Evolutionary conservation across 345 rosid genomes (phyloP).

Genomic region (Gossypium australe): DNA sequence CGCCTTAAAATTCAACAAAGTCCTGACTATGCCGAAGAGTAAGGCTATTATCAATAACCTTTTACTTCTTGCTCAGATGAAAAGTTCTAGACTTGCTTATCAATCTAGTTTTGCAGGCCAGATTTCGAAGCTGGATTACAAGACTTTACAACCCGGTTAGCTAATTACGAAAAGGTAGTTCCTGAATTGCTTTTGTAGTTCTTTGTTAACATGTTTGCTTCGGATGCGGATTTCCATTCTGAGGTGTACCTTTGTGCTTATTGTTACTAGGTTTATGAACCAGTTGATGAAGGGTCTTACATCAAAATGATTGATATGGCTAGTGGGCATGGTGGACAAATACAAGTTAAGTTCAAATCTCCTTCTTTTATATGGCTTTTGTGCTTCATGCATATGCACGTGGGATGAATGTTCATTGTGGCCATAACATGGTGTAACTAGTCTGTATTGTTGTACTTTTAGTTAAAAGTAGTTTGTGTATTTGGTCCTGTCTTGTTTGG

Average conservation of each 20-base stretch:
- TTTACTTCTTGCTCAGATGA: constrained; percentile 11
- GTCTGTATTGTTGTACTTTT: not conserved
- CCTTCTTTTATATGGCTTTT: not conserved
- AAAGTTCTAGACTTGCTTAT: constrained; percentile 18
- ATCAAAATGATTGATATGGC: constrained; percentile 99
- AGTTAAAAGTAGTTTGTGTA: not conserved
- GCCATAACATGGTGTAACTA: not conserved
- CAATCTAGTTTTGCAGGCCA: constrained; percentile 50
- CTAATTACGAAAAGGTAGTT: constrained; percentile 78
- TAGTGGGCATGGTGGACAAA: constrained; percentile 94
- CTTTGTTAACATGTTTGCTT: constrained; percentile 5
- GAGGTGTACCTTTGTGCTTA: constrained; percentile 16
- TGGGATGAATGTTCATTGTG: not conserved
- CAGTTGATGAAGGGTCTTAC: constrained; percentile 97
- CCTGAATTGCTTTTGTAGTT: constrained; percentile 18
- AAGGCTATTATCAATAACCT: constrained; percentile 29
- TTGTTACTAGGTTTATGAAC: constrained; percentile 80
- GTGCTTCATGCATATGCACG: not conserved
- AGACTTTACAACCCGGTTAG: constrained; percentile 82
- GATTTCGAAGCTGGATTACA: constrained; percentile 86
- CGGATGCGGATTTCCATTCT: constrained; percentile 12
- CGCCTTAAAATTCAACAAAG: constrained; percentile 98
- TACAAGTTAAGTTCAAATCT: constrained; percentile 53
- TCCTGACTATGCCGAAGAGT: constrained; percentile 99
- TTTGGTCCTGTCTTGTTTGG: not conserved